A percentile compares a stretch with the other conserved stretches of the same genome.
These are phyloP conservation scores for Trichoderma reesei DNA, from an alignment of 495 filamentous ascomycete species.

Conservation along the genomic window DNA sequence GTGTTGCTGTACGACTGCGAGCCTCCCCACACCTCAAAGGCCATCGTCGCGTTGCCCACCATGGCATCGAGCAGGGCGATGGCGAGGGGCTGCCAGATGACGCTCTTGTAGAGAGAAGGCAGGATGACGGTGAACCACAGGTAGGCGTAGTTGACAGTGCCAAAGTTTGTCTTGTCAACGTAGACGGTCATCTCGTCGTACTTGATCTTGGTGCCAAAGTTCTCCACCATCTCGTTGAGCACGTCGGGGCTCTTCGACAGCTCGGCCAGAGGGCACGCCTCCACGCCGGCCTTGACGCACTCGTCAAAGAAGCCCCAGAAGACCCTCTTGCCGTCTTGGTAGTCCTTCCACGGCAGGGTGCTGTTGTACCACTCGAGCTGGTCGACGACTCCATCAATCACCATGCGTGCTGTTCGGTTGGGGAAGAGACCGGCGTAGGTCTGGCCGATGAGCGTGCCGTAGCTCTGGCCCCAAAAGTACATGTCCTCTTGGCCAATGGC, in stretches of 20 bases:
- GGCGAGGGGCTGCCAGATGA: conserved; percentile 24
- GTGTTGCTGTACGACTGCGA: conserved; percentile 14
- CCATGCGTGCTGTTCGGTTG: conserved; percentile 28
- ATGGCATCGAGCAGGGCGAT: conserved; percentile 26
- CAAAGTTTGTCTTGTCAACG: too few species aligned
- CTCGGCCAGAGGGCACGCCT: too few species aligned
- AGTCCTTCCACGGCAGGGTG: conserved; percentile 10
- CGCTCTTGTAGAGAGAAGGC: conserved; percentile 9
- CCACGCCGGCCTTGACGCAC: too few species aligned
- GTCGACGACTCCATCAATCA: conserved; percentile 36
- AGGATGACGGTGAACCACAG: too few species aligned
- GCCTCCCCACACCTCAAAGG: conserved; percentile 26
- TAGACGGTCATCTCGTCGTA: too few species aligned
- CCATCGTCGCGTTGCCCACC: conserved; percentile 32
- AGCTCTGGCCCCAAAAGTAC: conserved; percentile 56
- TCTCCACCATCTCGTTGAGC: too few species aligned
- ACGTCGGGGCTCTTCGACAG: too few species aligned
- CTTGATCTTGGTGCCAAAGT: too few species aligned
- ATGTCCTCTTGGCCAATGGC: conserved; percentile 33
- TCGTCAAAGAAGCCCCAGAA: too few species aligned
- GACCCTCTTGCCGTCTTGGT: too few species aligned
- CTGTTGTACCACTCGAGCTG: conserved; percentile 25
- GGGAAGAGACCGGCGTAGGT: conserved; percentile 40
- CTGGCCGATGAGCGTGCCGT: conserved; percentile 52
- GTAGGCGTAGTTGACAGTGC: too few species aligned